phyloP scores from a whole-genome alignment of 805 yeast species.

The Middelhovenomyces tepae region DNA sequence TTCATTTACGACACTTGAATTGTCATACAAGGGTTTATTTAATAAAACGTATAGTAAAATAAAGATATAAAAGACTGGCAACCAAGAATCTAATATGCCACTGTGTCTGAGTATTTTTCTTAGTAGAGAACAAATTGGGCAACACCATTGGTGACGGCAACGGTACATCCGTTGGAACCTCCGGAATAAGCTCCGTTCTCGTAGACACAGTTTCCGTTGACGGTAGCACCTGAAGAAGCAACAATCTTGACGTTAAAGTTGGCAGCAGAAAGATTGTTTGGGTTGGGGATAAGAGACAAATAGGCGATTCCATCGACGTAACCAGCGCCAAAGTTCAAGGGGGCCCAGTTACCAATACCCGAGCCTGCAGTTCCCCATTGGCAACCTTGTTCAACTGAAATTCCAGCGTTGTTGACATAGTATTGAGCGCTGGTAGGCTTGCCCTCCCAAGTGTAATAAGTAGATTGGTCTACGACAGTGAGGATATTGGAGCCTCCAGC shows the following conservation, averaged over 20 bases:
- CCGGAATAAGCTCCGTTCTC: slow-evolving; percentile 69
- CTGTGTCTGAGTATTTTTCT: too few relatives aligned
- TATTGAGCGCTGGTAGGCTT: slow-evolving; percentile 85
- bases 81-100: too few relatives aligned
- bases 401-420: slow-evolving; percentile 96
- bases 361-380: slow-evolving; percentile 80
- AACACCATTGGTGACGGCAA: slow-evolving; percentile 72
- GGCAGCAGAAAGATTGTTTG: slow-evolving; percentile 65
- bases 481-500: slow-evolving; percentile 60
- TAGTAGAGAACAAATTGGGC: slow-evolving; percentile 81
- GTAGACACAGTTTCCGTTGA: slow-evolving; percentile 72
- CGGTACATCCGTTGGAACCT: slow-evolving; percentile 87
- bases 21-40: too few relatives aligned
- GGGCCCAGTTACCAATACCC: slow-evolving; percentile 96
- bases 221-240: slow-evolving; percentile 46
- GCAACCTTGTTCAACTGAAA: slow-evolving; percentile 83
- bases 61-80: too few relatives aligned
- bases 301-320: slow-evolving; percentile 62
- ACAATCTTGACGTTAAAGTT: slow-evolving; percentile 74
- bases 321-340: slow-evolving; percentile 91
- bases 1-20: too few relatives aligned
- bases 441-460: slow-evolving; percentile 79
- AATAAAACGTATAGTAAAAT: too few relatives aligned
- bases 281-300: slow-evolving; percentile 89
- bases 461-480: slow-evolving; percentile 69